Conservation (phyloP, 768 basidiomycete species). For the Leccinellum luteum region DNA sequence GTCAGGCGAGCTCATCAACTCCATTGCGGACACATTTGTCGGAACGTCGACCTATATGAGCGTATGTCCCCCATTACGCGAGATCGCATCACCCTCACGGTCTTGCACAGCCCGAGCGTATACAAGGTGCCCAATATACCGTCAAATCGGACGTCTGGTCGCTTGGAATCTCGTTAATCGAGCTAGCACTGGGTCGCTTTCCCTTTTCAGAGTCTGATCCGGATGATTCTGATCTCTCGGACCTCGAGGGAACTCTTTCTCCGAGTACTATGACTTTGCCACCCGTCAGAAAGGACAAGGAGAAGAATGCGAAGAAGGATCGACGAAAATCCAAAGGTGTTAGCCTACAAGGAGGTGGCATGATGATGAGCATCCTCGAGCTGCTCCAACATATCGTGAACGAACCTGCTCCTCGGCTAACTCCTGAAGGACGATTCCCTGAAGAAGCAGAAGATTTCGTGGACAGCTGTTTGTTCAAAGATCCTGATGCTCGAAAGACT, state of each 20-base stretch:
- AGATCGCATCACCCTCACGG: constrained; percentile 14
- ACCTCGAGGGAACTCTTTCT: constrained; percentile 78
- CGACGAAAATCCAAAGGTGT: constrained; percentile 91
- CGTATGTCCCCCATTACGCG: constrained; percentile 48
- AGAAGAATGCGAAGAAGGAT: constrained; percentile 62
- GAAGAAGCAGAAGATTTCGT: constrained; percentile 79
- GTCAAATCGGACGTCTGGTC: constrained; percentile 99
- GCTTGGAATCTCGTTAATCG: constrained; percentile 93
- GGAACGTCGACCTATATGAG: constrained; percentile 99
- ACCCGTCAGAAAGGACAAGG: constrained; percentile 35
- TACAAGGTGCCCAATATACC: constrained; percentile 97
- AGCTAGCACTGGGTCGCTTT: constrained; percentile 95
- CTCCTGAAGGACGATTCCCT: constrained; percentile 71
- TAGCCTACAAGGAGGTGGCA: constrained; percentile 87
- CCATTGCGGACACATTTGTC: constrained; percentile 98
- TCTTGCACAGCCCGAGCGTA: constrained; percentile 84
- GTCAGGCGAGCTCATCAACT: constrained; percentile 97
- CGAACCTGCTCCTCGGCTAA: constrained; percentile 90
- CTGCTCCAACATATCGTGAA: constrained; percentile 97
- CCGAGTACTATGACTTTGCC: constrained; percentile 56
- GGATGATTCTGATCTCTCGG: constrained; percentile 74
- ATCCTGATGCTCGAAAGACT: constrained; percentile 77
- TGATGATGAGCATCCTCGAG: constrained; percentile 98
- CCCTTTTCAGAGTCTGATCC: constrained; percentile 85
- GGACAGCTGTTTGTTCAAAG: constrained; percentile 87